These are phyloP conservation scores for Pelargonium citronellum DNA, from an alignment of 441 rosid species.

Conservation along the genomic window DNA sequence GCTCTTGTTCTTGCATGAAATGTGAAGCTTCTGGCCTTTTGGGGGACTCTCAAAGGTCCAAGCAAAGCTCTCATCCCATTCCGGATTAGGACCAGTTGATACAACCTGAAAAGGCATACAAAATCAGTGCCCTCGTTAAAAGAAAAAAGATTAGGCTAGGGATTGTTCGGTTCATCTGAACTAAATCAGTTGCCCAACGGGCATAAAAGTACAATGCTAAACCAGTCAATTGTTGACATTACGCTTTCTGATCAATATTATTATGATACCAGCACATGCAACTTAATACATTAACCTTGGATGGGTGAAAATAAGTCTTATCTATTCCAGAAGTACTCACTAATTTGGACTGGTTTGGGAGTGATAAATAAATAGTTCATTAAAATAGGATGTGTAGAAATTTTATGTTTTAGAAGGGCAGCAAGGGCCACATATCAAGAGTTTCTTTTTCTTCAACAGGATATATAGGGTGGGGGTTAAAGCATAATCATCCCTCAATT, in stretches of 20 bases:
- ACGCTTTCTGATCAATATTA: no score
- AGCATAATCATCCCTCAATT: no score
- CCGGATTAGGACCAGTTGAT: slow-evolving; percentile 95
- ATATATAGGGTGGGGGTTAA: no score
- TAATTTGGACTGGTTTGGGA: no score
- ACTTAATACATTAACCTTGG: no score
- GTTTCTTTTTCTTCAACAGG: no score
- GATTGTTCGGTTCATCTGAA: background rate
- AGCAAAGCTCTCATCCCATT: slow-evolving; percentile 94
- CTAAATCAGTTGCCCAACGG: background rate
- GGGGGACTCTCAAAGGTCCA: slow-evolving; percentile 99
- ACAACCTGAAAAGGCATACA: slow-evolving; percentile 45
- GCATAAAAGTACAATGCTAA: background rate
- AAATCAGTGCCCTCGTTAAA: background rate
- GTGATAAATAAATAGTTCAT: no score
- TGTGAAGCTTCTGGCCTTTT: slow-evolving; percentile 94
- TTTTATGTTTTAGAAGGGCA: background rate
- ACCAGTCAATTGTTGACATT: no score
- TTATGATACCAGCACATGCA: no score
- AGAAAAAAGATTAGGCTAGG: background rate
- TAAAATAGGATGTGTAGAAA: no score
- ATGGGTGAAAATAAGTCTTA: no score
- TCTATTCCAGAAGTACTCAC: no score
- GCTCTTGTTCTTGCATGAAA: slow-evolving; percentile 97
- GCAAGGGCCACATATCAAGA: slow-evolving; percentile 40